A percentile compares a stretch with the other conserved stretches of the same genome.
phyloP scores from a whole-genome alignment of 116 monocot species.

The Zostera marina region DNA sequence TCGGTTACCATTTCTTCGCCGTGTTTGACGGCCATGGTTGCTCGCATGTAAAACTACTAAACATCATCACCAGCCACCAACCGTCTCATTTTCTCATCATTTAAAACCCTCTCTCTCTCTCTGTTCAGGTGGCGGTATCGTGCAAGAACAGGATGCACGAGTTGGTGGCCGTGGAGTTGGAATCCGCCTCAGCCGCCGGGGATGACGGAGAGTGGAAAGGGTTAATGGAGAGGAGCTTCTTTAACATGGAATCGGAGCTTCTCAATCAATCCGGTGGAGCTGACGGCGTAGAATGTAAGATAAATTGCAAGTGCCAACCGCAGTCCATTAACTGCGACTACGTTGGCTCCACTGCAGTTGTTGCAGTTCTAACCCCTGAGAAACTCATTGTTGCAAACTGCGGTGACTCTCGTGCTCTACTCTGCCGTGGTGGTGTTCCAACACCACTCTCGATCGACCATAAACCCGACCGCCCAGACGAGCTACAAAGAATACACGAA shows the following conservation, averaged over 20 bases:
- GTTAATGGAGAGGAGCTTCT: constrained; percentile 54
- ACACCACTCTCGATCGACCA: not conserved
- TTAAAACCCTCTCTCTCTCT: not conserved
- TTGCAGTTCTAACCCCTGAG: constrained; percentile 27
- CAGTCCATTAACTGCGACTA: constrained; percentile 50
- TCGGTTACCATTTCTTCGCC: constrained; percentile 40
- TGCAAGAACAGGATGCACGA: constrained; percentile 71
- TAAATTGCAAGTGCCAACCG: constrained; percentile 46
- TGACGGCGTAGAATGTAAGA: not conserved
- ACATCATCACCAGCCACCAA: too few relatives aligned
- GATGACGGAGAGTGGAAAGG: constrained; percentile 18
- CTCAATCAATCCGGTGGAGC: not conserved
- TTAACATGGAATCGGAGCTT: constrained; percentile 44
- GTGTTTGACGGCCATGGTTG: constrained; percentile 82
- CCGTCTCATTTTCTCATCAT: too few relatives aligned
- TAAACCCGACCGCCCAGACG: constrained; percentile 73
- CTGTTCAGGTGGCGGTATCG: constrained; percentile 38
- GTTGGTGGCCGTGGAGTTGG: constrained; percentile 41
- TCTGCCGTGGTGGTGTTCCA: constrained; percentile 39
- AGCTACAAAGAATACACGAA: constrained; percentile 46
- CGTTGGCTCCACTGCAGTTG: constrained; percentile 70
- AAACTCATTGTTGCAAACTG: constrained; percentile 57
- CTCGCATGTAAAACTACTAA: constrained; percentile 39
- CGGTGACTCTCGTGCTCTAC: constrained; percentile 75
- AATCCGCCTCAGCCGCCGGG: not conserved